phyloP scores from a whole-genome alignment of 768 basidiomycete species.

The Russula brevipes region DNA sequence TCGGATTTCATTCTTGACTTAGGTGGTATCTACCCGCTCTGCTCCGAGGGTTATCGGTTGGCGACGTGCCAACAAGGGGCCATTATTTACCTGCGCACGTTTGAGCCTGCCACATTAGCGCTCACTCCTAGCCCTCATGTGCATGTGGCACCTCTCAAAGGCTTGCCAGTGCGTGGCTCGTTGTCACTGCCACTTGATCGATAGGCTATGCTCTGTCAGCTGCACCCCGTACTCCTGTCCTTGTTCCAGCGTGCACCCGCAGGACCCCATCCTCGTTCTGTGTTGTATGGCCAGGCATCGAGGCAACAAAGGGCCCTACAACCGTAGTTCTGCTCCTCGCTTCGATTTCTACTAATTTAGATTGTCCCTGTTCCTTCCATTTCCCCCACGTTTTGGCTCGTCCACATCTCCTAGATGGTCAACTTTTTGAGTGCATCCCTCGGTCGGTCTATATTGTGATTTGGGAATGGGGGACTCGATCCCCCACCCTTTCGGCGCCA shows the following conservation, averaged over 20 bases:
- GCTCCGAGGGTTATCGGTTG: conserved; percentile 12
- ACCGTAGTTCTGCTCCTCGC: not conserved
- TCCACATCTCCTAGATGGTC: not conserved
- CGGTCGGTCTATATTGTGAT: not conserved
- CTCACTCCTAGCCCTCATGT: not conserved
- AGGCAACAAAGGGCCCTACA: not conserved
- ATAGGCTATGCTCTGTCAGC: conserved; percentile 3
- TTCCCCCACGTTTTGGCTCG: not conserved
- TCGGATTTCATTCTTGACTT: not conserved
- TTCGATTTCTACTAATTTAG: not conserved
- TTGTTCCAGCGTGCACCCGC: not conserved
- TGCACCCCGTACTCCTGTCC: not conserved
- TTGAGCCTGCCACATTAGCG: not conserved
- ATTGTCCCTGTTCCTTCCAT: not conserved
- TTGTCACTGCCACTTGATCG: conserved; percentile 18
- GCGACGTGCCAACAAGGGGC: not conserved
- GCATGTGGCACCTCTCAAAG: not conserved
- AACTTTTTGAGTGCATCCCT: not conserved
- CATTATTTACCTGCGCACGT: conserved; percentile 1
- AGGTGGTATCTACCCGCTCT: not conserved
- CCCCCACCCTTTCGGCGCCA: conserved; percentile 8
- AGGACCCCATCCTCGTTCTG: not conserved
- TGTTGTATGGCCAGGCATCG: not conserved
- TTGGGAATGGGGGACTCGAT: not conserved
- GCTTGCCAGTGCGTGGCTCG: not conserved